Base-by-base conservation (phyloP, 257 asterid genomes). In the Buddleja alternifolia region DNA sequence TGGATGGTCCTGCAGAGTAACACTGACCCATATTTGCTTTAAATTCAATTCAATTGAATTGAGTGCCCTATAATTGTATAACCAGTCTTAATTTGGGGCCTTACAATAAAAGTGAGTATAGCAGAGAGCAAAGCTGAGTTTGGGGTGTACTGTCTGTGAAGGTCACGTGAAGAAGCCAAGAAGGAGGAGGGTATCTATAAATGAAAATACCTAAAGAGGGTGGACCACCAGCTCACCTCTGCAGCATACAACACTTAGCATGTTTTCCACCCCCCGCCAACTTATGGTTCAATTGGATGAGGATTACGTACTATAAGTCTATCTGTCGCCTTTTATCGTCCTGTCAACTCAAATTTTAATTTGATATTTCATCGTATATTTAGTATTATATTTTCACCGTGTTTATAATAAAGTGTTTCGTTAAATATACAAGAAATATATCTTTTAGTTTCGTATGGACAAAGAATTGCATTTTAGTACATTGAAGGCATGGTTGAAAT, bases 191-290 rank as follows among this genome's bases (percentile, higher is more conserved):
- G 61, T 6, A 29, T 66, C 54, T 66, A 36, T 67, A 42, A 72
- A 70, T 63, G 60, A 64, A 19, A 60, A 62, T 39, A 34, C 60
- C 74, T 37, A 32, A 58, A 61, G 34, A 60, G 54, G 71, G 9
- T 78, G 84, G 80, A 71, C 83, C 83, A 62, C 75, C 23, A 54
- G 15, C 41, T 71, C 41, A 15, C 19, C 58, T 10, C 73, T 47
- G 47, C 80, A n/a, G 23, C 45, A 32, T 60, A 47, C 59, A 60
- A 34, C 54, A 37, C 69, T 59, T 57, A 6, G 24, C 55, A 73
- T 57, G 50, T 55, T 55, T 72, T 50, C 15, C 10, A 52, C 58
- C 23, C 40, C 42, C 45, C 24, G 57, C 14, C 15, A 11, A 25
- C 32, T 60, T 60, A 60, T 29, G 34, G 67, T 61, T 61, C 58